Conservation (phyloP, 257 asterid species). For the Jacaranda mimosifolia region DNA sequence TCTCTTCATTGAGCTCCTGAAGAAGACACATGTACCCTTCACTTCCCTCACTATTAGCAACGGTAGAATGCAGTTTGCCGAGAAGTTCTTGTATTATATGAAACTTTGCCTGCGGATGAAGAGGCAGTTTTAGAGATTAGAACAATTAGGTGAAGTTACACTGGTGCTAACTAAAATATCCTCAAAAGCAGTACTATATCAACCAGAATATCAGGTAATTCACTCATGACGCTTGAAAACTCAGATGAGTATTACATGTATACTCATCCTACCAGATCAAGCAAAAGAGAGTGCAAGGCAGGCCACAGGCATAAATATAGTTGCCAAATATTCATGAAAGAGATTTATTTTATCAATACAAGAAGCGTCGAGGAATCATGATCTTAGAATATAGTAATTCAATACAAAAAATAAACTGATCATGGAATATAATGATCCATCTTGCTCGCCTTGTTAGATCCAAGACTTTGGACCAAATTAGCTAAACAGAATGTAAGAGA, state of each 20-base stretch:
- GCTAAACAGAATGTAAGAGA: neutral
- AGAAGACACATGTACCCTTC: conserved; percentile 72
- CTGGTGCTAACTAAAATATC: neutral
- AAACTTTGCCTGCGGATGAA: conserved; percentile 75
- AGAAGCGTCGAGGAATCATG: no score
- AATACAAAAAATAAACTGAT: no score
- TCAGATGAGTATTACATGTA: no score
- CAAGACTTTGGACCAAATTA: no score
- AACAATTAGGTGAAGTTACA: conserved; percentile 21
- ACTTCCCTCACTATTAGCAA: conserved; percentile 55
- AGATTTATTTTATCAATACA: no score
- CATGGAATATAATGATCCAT: no score
- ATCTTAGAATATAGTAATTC: no score
- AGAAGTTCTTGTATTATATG: conserved; percentile 92
- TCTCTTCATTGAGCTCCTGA: conserved; percentile 82
- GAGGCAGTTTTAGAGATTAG: conserved; percentile 24
- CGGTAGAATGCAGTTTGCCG: conserved; percentile 82
- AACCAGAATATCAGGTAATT: neutral
- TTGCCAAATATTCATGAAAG: no score
- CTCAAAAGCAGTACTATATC: conserved; percentile 14
- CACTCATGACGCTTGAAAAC: neutral
- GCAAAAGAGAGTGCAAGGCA: no score
- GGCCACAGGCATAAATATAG: no score
- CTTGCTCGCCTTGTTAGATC: no score
- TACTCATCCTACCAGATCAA: no score